Evolutionary conservation across 495 filamentous ascomycete species (phyloP).

Genomic region (Pseudevernia furfuracea): DNA sequence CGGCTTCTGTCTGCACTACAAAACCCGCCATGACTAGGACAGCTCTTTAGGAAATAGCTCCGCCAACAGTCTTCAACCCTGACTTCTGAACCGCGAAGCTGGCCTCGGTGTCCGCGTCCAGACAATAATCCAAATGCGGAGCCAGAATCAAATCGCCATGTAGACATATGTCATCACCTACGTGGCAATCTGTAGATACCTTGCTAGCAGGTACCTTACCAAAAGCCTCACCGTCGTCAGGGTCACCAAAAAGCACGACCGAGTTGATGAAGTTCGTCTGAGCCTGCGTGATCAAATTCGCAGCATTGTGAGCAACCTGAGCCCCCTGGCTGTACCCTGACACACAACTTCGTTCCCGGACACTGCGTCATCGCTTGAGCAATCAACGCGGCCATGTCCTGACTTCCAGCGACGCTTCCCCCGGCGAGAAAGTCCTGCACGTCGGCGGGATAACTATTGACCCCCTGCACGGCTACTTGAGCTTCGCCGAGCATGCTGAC

Average conservation of each 20-base stretch:
- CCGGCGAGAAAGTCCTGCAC: conserved; percentile 32
- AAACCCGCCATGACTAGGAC: background rate
- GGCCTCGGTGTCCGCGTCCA: conserved; percentile 21
- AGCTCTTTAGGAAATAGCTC: background rate
- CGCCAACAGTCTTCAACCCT: conserved; percentile 7
- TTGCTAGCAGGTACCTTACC: conserved; percentile 26
- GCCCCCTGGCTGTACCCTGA: conserved; percentile 31
- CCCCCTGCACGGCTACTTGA: conserved; percentile 36
- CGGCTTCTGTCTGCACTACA: background rate
- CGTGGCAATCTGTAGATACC: conserved; percentile 31
- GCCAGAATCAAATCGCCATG: conserved; percentile 28
- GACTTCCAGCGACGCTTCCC: conserved; percentile 28
- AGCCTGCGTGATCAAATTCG: conserved; percentile 23
- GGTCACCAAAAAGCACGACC: conserved; percentile 35
- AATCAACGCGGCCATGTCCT: conserved; percentile 26
- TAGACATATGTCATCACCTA: conserved; percentile 32
- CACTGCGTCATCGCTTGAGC: conserved; percentile 20
- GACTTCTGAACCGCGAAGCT: conserved; percentile 14
- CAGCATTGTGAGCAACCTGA: conserved; percentile 31
- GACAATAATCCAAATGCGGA: conserved; percentile 29
- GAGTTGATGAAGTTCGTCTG: conserved; percentile 19
- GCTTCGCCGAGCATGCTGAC: conserved; percentile 24
- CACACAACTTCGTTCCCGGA: conserved; percentile 29
- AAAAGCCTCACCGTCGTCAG: conserved; percentile 29
- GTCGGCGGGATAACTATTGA: conserved; percentile 33